A percentile compares a stretch with the other conserved stretches of the same genome.
Evolutionary conservation across 805 yeast species (phyloP).

Genomic region (Kuraishia ogatae): DNA sequence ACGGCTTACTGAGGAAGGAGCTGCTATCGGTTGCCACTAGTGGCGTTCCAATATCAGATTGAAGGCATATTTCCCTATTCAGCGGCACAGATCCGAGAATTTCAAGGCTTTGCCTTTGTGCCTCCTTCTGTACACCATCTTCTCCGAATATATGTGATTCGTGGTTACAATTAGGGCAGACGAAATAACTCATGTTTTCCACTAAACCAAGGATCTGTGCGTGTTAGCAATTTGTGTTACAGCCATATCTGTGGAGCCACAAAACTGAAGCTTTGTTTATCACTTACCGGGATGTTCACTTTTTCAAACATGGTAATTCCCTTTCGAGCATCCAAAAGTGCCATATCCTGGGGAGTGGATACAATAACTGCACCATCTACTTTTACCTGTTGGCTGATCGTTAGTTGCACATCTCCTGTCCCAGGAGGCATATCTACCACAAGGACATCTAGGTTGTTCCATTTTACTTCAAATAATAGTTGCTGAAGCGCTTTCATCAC

Average conservation of each 20-base stretch:
- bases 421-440: constrained; percentile 89
- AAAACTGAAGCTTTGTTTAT: neutral
- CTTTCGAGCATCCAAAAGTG: constrained; percentile 69
- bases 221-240: neutral
- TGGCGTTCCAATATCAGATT: constrained; percentile 62
- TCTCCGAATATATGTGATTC: constrained; percentile 69
- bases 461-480: constrained; percentile 71
- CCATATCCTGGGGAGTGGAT: constrained; percentile 82
- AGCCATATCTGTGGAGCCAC: neutral
- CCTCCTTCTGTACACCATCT: constrained; percentile 47
- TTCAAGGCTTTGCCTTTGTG: constrained; percentile 34
- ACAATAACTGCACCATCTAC: constrained; percentile 78
- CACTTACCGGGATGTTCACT: constrained; percentile 46
- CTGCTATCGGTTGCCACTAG: constrained; percentile 34
- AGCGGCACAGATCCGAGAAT: constrained; percentile 65
- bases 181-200: constrained; percentile 72
- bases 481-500: constrained; percentile 85
- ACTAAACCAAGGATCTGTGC: constrained; percentile 54
- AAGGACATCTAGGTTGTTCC: constrained; percentile 60
- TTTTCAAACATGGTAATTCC: constrained; percentile 75
- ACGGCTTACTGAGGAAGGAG: constrained; percentile 27
- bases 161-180: constrained; percentile 71
- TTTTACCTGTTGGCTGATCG: constrained; percentile 69
- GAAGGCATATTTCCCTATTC: constrained; percentile 45
- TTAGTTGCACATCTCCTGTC: constrained; percentile 80